Percentiles rank a stretch among this genome's conserved stretches.
These are phyloP conservation scores for Aspergillus melleus DNA, from an alignment of 2,329 filamentous ascomycete species.

Conservation along the genomic window DNA sequence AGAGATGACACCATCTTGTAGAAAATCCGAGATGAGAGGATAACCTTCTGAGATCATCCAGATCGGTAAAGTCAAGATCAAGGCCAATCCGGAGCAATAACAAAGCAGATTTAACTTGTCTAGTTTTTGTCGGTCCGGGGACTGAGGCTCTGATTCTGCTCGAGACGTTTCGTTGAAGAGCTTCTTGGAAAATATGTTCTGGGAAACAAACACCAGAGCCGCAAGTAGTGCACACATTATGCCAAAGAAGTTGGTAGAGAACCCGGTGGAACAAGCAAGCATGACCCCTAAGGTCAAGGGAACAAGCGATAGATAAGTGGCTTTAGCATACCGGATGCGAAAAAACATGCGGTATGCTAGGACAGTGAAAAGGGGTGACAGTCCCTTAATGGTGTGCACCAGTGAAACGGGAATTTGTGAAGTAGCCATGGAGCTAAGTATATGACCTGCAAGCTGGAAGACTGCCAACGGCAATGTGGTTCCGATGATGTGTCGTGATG, in stretches of 20 bases:
- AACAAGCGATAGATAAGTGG: conserved; percentile 87
- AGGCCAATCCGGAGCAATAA: conserved; percentile 94
- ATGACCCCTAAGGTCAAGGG: conserved; percentile 93
- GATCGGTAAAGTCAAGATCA: conserved; percentile 81
- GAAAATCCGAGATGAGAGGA: conserved; percentile 71
- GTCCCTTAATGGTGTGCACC: conserved; percentile 96
- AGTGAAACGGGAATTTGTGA: conserved; percentile 93
- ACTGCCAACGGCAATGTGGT: conserved; percentile 88
- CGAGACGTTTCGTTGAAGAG: conserved; percentile 93
- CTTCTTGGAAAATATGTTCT: conserved; percentile 98
- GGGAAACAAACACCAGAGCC: conserved; percentile 93
- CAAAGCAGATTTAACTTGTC: conserved; percentile 96
- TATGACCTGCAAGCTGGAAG: conserved; percentile 92
- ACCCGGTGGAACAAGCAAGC: conserved; percentile 90
- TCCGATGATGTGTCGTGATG: conserved; percentile 76
- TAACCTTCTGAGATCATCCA: conserved; percentile 94
- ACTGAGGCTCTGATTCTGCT: conserved; percentile 71
- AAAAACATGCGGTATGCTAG: conserved; percentile 88
- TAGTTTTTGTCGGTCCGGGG: conserved; percentile 68
- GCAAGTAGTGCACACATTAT: conserved; percentile 84
- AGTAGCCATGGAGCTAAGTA: conserved; percentile 90
- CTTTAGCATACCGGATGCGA: conserved; percentile 79
- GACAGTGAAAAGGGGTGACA: conserved; percentile 94
- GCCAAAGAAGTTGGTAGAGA: conserved; percentile 85
- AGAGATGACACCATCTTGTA: conserved; percentile 76